phyloP scores from a whole-genome alignment of 1,284 basidiomycete genomes.

The Moesziomyces aphidis region DNA sequence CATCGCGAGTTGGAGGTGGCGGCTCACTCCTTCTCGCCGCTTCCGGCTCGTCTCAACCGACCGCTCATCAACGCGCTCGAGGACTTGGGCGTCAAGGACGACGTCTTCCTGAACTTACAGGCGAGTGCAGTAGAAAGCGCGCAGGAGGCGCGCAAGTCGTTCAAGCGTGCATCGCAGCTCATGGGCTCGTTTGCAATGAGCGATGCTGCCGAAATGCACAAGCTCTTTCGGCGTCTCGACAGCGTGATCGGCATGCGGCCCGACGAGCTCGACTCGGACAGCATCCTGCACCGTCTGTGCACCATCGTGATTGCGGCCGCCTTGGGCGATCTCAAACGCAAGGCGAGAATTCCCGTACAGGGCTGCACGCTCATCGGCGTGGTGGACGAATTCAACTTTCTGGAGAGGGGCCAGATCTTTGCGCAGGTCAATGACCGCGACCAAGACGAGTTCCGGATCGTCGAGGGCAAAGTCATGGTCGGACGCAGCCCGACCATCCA shows the following conservation, averaged over 20 bases:
- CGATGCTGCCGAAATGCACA: conserved; percentile 25
- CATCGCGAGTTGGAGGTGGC: conserved; percentile 36
- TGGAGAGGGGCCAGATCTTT: conserved; percentile 41
- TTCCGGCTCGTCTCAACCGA: conserved; percentile 32
- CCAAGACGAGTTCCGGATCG: conserved; percentile 6
- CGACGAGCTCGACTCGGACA: conserved; percentile 11
- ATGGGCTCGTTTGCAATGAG: conserved; percentile 23
- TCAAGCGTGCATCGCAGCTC: conserved; percentile 25
- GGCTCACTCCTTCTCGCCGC: conserved; percentile 18
- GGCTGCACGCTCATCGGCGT: conserved; percentile 36
- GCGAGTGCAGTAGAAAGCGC: conserved; percentile 23
- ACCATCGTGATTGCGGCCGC: conserved; percentile 32
- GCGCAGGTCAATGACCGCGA: conserved; percentile 23
- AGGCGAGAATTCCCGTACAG: conserved; percentile 27
- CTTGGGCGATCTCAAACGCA: conserved; percentile 36
- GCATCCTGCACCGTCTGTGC: conserved; percentile 25
- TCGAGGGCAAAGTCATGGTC: conserved; percentile 45
- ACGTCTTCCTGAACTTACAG: conserved; percentile 21
- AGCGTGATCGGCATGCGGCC: conserved; percentile 13
- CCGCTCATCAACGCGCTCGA: conserved; percentile 43
- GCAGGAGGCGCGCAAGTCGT: conserved; percentile 10
- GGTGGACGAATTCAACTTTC: conserved; percentile 35
- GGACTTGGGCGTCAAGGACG: conserved; percentile 18
- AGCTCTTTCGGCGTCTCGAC: conserved; percentile 21
- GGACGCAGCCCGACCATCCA: conserved; percentile 47